Evolutionary conservation across 495 filamentous ascomycete species (phyloP), one percentile per base, ranked within the genome.

Genomic region (Pseudotulostoma volvatum): DNA sequence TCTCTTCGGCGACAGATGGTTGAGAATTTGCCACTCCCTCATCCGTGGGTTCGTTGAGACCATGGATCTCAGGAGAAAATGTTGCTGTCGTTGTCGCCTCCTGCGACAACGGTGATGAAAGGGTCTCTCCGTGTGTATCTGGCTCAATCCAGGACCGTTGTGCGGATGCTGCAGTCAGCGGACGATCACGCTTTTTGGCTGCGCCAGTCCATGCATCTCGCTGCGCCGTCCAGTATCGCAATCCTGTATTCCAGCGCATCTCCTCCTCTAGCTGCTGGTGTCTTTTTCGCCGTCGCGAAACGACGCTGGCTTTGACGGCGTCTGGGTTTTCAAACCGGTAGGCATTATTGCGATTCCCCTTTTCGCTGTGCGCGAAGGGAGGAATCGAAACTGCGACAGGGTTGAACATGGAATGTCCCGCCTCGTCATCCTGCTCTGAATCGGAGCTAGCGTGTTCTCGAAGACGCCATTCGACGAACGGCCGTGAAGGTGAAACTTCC

Each of bases 131-230:
- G 11, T 28, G 23, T 5, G 5, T 11, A 5, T 5, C 5, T 5
- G 5, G 5, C 11, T 28, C 11, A 5, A 5, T 11, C 11, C 11
- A 11, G 11, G 23, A 11, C 23, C 5, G 23, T 28, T 5, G 5
- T 11, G 23, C 23, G 5, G 23, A 28, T 11, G 11, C 5, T 5
- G 11, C 23, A 5, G 5, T 11, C 11, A 11, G 5, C 11, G 23
- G 23, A 5, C 5, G 11, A 28, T 5, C 23, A 20, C 51, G 41
- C 34, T 50, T 51, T 16, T 53, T 57, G 30, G 45, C 63, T 2
- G 86, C 90, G n/a, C 79, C 78, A 8, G 84, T 81, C 90, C 90
- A 97, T 11, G 73, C 78, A 59, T 95, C 74, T 31, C 90, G 71
- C 36, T 83, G 64, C 23, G 71, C 71, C 33, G 74, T 64, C 61